Evolutionary conservation across 805 yeast species (phyloP), one percentile per base, ranked within the genome.

Genomic region (Candida khao-thaluensis): DNA sequence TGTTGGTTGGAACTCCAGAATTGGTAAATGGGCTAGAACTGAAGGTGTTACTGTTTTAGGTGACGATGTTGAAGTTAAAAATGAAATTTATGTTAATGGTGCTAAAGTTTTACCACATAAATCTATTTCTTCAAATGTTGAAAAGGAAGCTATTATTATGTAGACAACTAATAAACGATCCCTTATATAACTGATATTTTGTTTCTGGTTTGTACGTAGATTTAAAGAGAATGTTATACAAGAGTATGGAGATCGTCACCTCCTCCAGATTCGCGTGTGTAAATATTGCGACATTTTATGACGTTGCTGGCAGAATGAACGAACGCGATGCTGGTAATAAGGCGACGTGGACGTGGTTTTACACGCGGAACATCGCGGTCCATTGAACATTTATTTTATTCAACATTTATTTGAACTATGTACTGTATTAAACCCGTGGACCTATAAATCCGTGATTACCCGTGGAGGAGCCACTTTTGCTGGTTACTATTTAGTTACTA

Each of bases 101-200:
- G 99, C 97, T 72, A 89, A 93, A 69, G 97, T 93, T 52, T 81
- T 93, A 64, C 99, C 99, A 54, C 99, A 93, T 81, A 93, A 93
- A 79, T 77, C 96, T 47, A 91, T 93, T 68, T 84, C 95, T 50
- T 78, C 89, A 52, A 93, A 93, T 67, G 96, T 93, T 66, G 98
- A 95, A 79, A 82, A 85, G 71, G 98, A 95, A 64, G 85, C 95
- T 59, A 93, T 93, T 76, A 93, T 93, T 72, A 93, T 93, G 99
- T 93, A 77, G 77, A 14, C 14, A 17, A 30, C 12, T 18, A 17
- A 26, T 14, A 26, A 26, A 26, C 17, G 30, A 26, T 26, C n/a
- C 30, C 30, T 16, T 26, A 7, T 9, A 7, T 12, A n/a, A 12
- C 17, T 12, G n/a, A 26, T 4, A n/a, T n/a, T n/a, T n/a, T n/a